Conservation (phyloP, 139 green algal genomes). For the Bryopsis sp. region DNA sequence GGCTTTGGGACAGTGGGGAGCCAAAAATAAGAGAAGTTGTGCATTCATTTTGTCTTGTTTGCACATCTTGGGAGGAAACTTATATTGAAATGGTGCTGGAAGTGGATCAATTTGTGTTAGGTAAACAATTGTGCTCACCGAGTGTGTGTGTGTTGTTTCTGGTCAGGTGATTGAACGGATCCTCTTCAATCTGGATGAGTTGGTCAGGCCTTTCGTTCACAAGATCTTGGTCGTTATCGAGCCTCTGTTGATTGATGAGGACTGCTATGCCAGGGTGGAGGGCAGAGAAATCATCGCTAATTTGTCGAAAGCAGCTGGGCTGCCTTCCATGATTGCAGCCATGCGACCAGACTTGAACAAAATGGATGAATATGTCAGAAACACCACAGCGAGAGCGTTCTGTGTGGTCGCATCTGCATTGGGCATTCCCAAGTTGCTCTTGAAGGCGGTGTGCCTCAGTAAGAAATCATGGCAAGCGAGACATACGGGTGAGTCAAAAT, state of each 20-base stretch:
- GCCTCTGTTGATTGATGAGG: slow-evolving; percentile 98
- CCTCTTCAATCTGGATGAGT: slow-evolving; percentile 96
- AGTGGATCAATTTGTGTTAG: too few relatives aligned
- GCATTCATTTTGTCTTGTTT: too few relatives aligned
- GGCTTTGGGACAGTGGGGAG: too few relatives aligned
- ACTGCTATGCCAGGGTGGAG: slow-evolving; percentile 98
- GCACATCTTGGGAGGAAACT: too few relatives aligned
- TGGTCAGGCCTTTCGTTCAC: slow-evolving; percentile 96
- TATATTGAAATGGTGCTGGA: too few relatives aligned
- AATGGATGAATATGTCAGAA: slow-evolving; percentile 96
- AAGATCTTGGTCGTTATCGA: slow-evolving; percentile 99
- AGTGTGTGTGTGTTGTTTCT: slow-evolving; percentile 1
- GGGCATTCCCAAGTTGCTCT: slow-evolving; percentile 91
- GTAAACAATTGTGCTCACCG: too few relatives aligned
- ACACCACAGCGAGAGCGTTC: slow-evolving; percentile 89
- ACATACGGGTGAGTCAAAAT: background rate
- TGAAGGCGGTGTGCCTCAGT: slow-evolving; percentile 95
- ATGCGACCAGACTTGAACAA: slow-evolving; percentile 99
- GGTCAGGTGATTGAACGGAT: slow-evolving; percentile 72
- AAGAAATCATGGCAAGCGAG: slow-evolving; percentile 89
- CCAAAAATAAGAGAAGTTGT: too few relatives aligned
- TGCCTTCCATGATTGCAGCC: slow-evolving; percentile 94
- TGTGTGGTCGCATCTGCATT: slow-evolving; percentile 87
- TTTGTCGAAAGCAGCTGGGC: slow-evolving; percentile 80
- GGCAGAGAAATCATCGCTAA: slow-evolving; percentile 98